Percentiles rank a stretch among this genome's conserved stretches.
Evolutionary conservation across 345 rosid genomes (phyloP).

Genomic region (Garcia nutans): DNA sequence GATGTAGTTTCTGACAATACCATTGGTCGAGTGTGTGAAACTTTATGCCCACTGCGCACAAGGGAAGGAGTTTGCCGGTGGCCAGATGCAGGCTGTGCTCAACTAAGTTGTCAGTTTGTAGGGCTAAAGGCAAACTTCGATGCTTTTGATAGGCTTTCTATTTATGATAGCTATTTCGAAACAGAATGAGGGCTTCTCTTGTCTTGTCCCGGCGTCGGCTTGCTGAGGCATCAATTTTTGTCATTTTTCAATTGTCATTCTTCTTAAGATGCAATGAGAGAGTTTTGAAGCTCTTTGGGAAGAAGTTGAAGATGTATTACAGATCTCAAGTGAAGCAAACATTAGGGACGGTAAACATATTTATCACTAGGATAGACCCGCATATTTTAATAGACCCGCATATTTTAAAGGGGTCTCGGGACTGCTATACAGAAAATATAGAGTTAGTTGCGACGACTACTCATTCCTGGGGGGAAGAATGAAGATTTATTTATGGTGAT

Average conservation of each 20-base stretch:
- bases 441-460: constrained; percentile 21
- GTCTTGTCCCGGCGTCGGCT: neutral
- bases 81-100: constrained; percentile 94
- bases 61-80: constrained; percentile 78
- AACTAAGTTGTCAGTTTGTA: constrained; percentile 66
- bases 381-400: constrained; percentile 27
- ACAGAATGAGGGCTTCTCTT: constrained; percentile 38
- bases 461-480: constrained; percentile 1
- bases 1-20: constrained; percentile 41
- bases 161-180: constrained; percentile 69
- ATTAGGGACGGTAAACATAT: neutral
- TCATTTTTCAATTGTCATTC: neutral
- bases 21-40: constrained; percentile 48
- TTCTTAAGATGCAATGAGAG: neutral
- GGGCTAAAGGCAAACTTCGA: constrained; percentile 87
- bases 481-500: neutral
- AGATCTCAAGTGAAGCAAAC: neutral
- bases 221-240: neutral
- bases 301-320: neutral
- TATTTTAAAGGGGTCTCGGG: constrained; percentile 24
- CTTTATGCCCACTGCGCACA: constrained; percentile 63
- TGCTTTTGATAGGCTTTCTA: constrained; percentile 79
- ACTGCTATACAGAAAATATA: constrained; percentile 29
- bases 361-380: constrained; percentile 23
- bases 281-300: neutral